A percentile compares a stretch with the other conserved stretches of the same genome.
These are phyloP conservation scores for Blastocystis sp. DNA, from an alignment of 352 stramenopile species.

Conservation along the genomic window DNA sequence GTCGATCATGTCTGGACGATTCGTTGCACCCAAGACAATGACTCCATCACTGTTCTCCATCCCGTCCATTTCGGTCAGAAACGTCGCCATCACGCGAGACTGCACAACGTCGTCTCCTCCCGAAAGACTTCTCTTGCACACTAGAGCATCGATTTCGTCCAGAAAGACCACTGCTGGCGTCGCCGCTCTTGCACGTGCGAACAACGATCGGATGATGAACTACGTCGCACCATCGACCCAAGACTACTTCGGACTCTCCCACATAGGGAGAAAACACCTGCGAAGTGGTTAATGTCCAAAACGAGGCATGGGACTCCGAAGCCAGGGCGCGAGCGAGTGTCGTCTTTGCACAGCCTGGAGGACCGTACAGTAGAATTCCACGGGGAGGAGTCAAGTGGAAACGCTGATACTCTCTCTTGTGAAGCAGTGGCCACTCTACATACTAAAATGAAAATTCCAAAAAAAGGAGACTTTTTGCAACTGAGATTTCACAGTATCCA, in stretches of 20 bases:
- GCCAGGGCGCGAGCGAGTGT: constrained; percentile 77
- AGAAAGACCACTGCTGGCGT: constrained; percentile 82
- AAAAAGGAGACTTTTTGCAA: constrained; percentile 72
- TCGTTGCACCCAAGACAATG: constrained; percentile 92
- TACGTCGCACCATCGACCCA: not conserved
- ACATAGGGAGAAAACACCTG: constrained; percentile 81
- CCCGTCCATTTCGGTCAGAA: constrained; percentile 94
- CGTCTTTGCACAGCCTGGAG: constrained; percentile 82
- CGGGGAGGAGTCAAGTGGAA: constrained; percentile 71
- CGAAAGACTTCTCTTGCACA: constrained; percentile 71
- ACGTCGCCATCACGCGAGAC: constrained; percentile 86
- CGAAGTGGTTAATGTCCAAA: constrained; percentile 77
- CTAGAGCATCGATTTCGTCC: constrained; percentile 79
- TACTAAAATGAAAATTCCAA: constrained; percentile 61
- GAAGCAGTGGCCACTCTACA: constrained; percentile 79
- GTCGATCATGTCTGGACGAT: constrained; percentile 92
- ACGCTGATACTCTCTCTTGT: constrained; percentile 71
- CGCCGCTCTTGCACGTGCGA: constrained; percentile 73
- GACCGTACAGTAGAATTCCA: constrained; percentile 79
- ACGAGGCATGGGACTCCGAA: constrained; percentile 73
- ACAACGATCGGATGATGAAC: constrained; percentile 54
- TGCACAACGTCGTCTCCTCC: constrained; percentile 33
- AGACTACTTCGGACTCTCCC: constrained; percentile 73
- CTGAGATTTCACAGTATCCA: constrained; percentile 90
- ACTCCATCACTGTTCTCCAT: constrained; percentile 86